Conservation (phyloP, 164 flowering plant species). For the Sedum album region DNA sequence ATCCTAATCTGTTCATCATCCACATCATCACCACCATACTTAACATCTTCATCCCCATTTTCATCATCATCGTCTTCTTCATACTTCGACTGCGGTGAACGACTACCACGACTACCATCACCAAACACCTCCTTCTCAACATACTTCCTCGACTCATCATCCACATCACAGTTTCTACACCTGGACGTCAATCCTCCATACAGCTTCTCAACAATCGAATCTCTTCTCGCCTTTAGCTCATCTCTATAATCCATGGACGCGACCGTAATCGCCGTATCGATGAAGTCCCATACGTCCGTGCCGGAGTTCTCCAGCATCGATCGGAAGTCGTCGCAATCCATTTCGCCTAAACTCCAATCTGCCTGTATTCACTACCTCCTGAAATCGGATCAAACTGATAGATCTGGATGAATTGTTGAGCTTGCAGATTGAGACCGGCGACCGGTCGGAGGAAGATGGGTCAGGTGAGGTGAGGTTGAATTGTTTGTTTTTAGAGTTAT, state of each 20-base stretch:
- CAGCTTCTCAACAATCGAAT: slow-evolving; percentile 63
- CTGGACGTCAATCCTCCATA: slow-evolving; percentile 25
- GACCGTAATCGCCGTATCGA: slow-evolving; percentile 72
- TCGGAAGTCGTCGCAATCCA: slow-evolving; percentile 82
- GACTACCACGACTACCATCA: slow-evolving; percentile 8
- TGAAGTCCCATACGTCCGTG: slow-evolving; percentile 68
- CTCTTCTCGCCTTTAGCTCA: slow-evolving; percentile 66
- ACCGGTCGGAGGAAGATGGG: neutral
- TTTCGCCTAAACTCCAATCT: slow-evolving; percentile 8
- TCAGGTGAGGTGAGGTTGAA: neutral
- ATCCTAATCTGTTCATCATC: slow-evolving; percentile 51
- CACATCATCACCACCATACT: slow-evolving; percentile 40
- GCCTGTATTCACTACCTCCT: neutral
- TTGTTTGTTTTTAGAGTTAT: neutral
- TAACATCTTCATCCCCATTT: slow-evolving; percentile 27
- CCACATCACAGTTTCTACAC: slow-evolving; percentile 35
- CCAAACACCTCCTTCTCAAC: slow-evolving; percentile 11
- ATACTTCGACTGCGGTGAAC: slow-evolving; percentile 27
- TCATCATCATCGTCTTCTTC: slow-evolving; percentile 19
- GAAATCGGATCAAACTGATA: neutral
- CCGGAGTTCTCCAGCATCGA: slow-evolving; percentile 47
- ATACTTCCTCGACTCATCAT: neutral
- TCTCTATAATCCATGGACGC: slow-evolving; percentile 51
- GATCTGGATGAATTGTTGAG: neutral
- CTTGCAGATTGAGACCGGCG: neutral